Conservation (phyloP, 805 yeast genomes). For the Saccharomycopsis sp. region DNA sequence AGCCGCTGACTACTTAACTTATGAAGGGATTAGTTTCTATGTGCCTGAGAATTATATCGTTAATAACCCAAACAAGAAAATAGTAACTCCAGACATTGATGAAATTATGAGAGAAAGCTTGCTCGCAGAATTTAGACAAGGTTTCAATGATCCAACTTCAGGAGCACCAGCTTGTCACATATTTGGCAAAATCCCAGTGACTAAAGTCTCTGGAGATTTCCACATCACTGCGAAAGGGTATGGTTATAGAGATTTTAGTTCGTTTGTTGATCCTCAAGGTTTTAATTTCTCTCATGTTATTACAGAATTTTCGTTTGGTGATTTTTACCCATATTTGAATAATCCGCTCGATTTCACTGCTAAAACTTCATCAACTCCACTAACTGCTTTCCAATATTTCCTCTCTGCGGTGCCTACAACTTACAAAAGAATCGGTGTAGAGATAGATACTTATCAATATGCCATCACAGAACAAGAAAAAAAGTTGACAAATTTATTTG, state of each 20-base stretch:
- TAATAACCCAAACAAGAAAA: slow-evolving; percentile 38
- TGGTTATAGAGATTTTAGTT: slow-evolving; percentile 46
- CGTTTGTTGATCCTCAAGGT: slow-evolving; percentile 39
- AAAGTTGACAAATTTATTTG: neutral
- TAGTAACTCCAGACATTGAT: slow-evolving; percentile 56
- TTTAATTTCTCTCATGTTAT: slow-evolving; percentile 80
- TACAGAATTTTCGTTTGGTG: slow-evolving; percentile 85
- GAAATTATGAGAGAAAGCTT: slow-evolving; percentile 59
- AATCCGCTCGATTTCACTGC: slow-evolving; percentile 85
- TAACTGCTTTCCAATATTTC: slow-evolving; percentile 55
- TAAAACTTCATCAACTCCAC: slow-evolving; percentile 41
- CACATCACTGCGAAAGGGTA: slow-evolving; percentile 74
- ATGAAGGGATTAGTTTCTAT: slow-evolving; percentile 55
- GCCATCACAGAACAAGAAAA: slow-evolving; percentile 52
- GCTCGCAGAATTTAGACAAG: slow-evolving; percentile 54
- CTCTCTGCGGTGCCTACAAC: slow-evolving; percentile 79
- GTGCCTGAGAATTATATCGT: slow-evolving; percentile 45
- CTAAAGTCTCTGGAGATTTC: slow-evolving; percentile 78
- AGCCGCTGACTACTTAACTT: slow-evolving; percentile 68
- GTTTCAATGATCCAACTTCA: slow-evolving; percentile 34
- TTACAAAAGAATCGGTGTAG: slow-evolving; percentile 62
- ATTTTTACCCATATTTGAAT: slow-evolving; percentile 74
- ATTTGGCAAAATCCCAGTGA: slow-evolving; percentile 76
- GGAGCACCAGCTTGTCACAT: slow-evolving; percentile 81
- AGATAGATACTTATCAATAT: slow-evolving; percentile 78